Evolutionary conservation across 768 basidiomycete species (phyloP).

Genomic region (Boletus sensibilis): DNA sequence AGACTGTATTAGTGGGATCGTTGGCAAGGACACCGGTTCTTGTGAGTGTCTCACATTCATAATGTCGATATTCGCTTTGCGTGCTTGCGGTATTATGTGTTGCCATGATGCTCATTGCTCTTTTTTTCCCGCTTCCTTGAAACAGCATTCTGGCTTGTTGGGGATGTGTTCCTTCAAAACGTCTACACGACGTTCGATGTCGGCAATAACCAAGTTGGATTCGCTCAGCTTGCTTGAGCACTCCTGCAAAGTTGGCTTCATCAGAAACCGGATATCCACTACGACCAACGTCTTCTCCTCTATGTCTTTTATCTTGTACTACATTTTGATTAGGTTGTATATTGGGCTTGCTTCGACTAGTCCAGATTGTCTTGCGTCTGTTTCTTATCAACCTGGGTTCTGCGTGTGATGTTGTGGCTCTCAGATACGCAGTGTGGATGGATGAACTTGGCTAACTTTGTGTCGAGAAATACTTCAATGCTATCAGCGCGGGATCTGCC

Average conservation of each 20-base stretch:
- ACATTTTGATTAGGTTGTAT: background rate
- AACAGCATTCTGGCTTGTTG: slow-evolving; percentile 18
- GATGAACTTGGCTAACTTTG: too few relatives aligned
- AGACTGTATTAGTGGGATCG: slow-evolving; percentile 34
- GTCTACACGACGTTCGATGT: slow-evolving; percentile 44
- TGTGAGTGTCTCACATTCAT: background rate
- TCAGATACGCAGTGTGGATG: too few relatives aligned
- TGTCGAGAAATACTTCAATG: too few relatives aligned
- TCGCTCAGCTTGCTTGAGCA: slow-evolving; percentile 28
- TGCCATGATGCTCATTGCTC: slow-evolving; percentile 2
- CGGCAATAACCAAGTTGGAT: slow-evolving; percentile 36
- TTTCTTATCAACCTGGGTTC: too few relatives aligned
- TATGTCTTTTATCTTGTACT: background rate
- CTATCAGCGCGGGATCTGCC: too few relatives aligned
- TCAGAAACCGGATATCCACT: background rate
- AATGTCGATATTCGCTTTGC: background rate
- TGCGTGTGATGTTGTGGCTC: too few relatives aligned
- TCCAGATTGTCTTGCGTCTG: background rate
- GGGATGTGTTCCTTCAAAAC: slow-evolving; percentile 38
- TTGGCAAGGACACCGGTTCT: background rate
- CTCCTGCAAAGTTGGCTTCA: background rate
- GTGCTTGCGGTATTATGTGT: background rate
- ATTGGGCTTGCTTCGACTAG: background rate
- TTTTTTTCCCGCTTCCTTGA: background rate
- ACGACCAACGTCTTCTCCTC: too few relatives aligned